Conservation (phyloP, 768 basidiomycete species). For the Lyophyllum decastes region DNA sequence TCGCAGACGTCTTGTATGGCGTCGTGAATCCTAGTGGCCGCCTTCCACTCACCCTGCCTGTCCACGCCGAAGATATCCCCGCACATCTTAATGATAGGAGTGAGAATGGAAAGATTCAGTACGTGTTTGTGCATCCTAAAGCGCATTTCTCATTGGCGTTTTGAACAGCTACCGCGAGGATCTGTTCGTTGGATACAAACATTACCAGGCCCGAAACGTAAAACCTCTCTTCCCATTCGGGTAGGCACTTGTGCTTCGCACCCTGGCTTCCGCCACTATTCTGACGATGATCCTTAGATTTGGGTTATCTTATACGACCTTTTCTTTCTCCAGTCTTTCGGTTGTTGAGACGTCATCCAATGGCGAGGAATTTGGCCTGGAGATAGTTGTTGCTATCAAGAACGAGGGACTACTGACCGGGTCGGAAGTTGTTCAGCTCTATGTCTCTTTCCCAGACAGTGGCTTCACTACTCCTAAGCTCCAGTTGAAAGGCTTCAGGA, state of each 20-base stretch:
- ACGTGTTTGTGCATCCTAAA: conserved; percentile 9
- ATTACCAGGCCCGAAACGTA: conserved; percentile 56
- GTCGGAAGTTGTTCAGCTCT: conserved; percentile 68
- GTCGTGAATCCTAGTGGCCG: conserved; percentile 61
- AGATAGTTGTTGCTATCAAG: conserved; percentile 47
- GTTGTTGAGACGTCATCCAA: conserved; percentile 30
- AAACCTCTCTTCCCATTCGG: conserved; percentile 70
- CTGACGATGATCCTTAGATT: conserved; percentile 39
- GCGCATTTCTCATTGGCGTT: neutral
- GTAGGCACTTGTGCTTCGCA: conserved; percentile 24
- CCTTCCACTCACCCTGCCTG: conserved; percentile 63
- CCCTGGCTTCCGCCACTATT: neutral
- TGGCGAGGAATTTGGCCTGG: conserved; percentile 31
- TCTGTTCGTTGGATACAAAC: conserved; percentile 70
- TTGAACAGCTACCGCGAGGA: conserved; percentile 54
- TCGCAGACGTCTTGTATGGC: conserved; percentile 67
- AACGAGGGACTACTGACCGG: conserved; percentile 58
- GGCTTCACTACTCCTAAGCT: conserved; percentile 55
- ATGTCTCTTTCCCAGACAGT: conserved; percentile 53
- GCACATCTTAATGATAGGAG: conserved; percentile 58
- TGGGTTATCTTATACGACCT: conserved; percentile 78
- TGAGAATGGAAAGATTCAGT: conserved; percentile 58
- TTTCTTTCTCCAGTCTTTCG: conserved; percentile 50
- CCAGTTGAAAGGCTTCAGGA: conserved; percentile 68
- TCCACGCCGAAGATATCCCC: conserved; percentile 60